These are phyloP conservation scores for Entoloma clypeatum DNA, from an alignment of 1,284 basidiomycete species.

Conservation along the genomic window DNA sequence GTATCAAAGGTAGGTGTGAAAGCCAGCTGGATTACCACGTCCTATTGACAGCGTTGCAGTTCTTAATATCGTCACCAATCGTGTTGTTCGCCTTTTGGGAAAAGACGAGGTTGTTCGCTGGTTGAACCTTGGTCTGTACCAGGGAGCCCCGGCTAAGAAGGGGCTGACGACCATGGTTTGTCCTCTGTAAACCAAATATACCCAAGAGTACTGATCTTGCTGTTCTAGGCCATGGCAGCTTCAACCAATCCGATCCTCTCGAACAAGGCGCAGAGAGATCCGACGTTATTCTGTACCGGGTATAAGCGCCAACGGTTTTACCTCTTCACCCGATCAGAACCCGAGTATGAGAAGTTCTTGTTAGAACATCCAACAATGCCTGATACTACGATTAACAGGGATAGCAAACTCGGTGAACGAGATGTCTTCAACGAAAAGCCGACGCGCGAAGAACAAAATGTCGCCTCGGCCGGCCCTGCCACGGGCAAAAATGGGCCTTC, in stretches of 20 bases:
- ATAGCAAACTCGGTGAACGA: constrained; percentile 59
- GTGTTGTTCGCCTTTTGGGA: constrained; percentile 85
- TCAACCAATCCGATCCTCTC: constrained; percentile 93
- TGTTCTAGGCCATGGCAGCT: constrained; percentile 80
- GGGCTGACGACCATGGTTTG: constrained; percentile 76
- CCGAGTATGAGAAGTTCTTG: constrained; percentile 76
- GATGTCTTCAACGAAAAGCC: constrained; percentile 99
- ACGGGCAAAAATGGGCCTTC: constrained; percentile 52
- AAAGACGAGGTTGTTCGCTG: constrained; percentile 95
- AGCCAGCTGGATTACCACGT: constrained; percentile 2
- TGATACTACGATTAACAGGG: constrained; percentile 13
- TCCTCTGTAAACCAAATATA: constrained; percentile 11
- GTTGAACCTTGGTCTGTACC: constrained; percentile 87
- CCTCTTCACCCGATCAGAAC: constrained; percentile 90
- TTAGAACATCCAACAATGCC: background rate
- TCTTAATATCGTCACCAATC: constrained; percentile 92
- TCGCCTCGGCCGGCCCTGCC: constrained; percentile 66
- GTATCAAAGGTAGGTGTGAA: constrained; percentile 78
- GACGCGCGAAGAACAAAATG: constrained; percentile 93
- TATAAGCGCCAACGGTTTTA: constrained; percentile 96
- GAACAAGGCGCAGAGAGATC: constrained; percentile 80
- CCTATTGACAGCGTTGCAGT: constrained; percentile 46
- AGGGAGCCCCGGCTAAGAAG: constrained; percentile 90
- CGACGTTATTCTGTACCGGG: constrained; percentile 90
- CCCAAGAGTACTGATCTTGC: background rate